Evolutionary conservation across 1,284 basidiomycete species (phyloP), one percentile per base, ranked within the genome.

Genomic region (Austroboletus olivaceoglutinosus): DNA sequence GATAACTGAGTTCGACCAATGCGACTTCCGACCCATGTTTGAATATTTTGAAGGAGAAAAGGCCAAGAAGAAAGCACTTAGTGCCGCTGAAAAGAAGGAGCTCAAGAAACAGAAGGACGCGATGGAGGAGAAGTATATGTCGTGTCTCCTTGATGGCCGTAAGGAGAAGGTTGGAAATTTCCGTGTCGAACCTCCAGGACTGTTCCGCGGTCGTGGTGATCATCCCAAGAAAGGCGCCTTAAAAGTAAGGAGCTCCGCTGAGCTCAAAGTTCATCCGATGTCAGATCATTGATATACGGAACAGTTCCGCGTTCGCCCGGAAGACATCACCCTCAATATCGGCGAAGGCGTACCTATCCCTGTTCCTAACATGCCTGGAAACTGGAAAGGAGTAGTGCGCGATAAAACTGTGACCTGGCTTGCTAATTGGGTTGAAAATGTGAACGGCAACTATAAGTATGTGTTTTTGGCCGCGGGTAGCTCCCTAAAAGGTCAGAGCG

Each of bases 161-260:
- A 95, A 94, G 72, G 97, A 99, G 75, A 98, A 97, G 70, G 85
- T 98, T 47, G 97, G 97, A 50, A 99, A 99, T 75, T 98, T 99
- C 77, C 85, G 94, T 58, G 87, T 98, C 45, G 97, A 99, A 78
- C 97, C 97, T 65, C 97, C 97, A 18, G 93, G 94, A 38, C 76
- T 99, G 39, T 99, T 99, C 76, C 81, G 96, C 70, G 97, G 97
- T 53, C 94, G 97, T 58, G 97, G 97, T 52, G 93, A 98, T 62
- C 97, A 99, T 72, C 97, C 97, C 2, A 95, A 91, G 78, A 98
- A 98, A 70, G 97, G 97, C 22, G 88, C 87, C 46, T 78, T 98
- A 55, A 99, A 99, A 81, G 92, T 93, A 62, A 60, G 70, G 63
- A 10, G 29, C 8, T 44, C 4, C n/a, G 16, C 16, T 44, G 46